Conservation (phyloP, 495 filamentous ascomycete genomes). For the Aspergillus indologenus region DNA sequence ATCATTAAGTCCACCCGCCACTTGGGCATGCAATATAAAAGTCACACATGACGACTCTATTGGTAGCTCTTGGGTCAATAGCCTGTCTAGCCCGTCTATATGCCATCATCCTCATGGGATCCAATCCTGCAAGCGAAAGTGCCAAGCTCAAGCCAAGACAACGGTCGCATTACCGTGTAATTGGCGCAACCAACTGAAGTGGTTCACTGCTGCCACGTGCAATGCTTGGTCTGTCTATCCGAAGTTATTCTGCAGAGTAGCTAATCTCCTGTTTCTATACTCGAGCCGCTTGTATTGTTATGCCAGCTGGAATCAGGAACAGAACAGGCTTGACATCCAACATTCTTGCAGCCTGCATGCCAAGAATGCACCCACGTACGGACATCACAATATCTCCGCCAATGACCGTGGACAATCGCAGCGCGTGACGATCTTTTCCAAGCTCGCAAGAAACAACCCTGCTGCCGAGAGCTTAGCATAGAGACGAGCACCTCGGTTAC, state of each 20-base stretch:
- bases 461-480: not conserved
- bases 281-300: not conserved
- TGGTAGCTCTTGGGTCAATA: not conserved
- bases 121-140: not conserved
- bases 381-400: not conserved
- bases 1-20: not conserved
- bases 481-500: not conserved
- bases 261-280: too few relatives aligned
- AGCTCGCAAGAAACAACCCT: not conserved
- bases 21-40: not conserved
- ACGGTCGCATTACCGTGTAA: not conserved
- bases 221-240: not conserved
- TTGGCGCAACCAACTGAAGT: not conserved
- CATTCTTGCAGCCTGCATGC: not conserved
- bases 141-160: not conserved
- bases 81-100: not conserved
- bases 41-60: not conserved
- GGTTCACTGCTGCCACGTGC: not conserved
- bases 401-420: not conserved
- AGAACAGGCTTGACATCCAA: not conserved
- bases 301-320: not conserved
- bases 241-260: not conserved
- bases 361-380: not conserved
- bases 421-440: not conserved
- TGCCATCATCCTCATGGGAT: too few relatives aligned